These are phyloP conservation scores for Fusarium oligoseptatum DNA, from an alignment of 2,329 filamentous ascomycete genomes.

Conservation along the genomic window DNA sequence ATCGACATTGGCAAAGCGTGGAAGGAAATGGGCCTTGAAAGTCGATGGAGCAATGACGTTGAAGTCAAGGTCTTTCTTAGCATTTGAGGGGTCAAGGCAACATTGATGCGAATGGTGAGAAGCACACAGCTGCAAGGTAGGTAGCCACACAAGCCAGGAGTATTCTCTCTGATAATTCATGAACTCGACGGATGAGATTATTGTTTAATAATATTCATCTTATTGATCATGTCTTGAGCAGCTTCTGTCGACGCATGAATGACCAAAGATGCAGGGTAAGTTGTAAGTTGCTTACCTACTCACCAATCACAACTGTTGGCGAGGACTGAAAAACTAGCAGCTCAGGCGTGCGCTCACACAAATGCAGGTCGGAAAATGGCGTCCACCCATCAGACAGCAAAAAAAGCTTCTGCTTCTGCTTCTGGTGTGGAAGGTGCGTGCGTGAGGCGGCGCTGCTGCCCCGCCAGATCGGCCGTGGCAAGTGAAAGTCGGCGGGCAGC, in stretches of 20 bases:
- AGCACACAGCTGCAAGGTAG: not conserved
- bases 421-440: slow-evolving; percentile 5
- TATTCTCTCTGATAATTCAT: not conserved
- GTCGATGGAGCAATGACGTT: slow-evolving; percentile 86
- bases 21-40: slow-evolving; percentile 77
- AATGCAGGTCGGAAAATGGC: not conserved
- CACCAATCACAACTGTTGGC: not conserved
- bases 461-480: slow-evolving; percentile 34
- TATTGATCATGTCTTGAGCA: not conserved
- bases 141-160: not conserved
- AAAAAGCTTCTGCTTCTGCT: not conserved
- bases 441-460: slow-evolving; percentile 13
- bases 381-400: not conserved
- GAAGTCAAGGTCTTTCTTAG: slow-evolving; percentile 73
- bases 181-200: not conserved
- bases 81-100: slow-evolving; percentile 42
- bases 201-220: not conserved
- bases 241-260: not conserved
- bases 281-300: not conserved
- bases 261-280: not conserved
- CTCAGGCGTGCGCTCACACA: not conserved
- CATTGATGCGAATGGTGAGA: not conserved
- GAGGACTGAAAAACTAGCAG: not conserved
- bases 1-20: slow-evolving; percentile 84
- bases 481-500: not conserved